Base-by-base conservation (phyloP, 2,329 filamentous ascomycete genomes). In the Sclerotinia borealis region DNA sequence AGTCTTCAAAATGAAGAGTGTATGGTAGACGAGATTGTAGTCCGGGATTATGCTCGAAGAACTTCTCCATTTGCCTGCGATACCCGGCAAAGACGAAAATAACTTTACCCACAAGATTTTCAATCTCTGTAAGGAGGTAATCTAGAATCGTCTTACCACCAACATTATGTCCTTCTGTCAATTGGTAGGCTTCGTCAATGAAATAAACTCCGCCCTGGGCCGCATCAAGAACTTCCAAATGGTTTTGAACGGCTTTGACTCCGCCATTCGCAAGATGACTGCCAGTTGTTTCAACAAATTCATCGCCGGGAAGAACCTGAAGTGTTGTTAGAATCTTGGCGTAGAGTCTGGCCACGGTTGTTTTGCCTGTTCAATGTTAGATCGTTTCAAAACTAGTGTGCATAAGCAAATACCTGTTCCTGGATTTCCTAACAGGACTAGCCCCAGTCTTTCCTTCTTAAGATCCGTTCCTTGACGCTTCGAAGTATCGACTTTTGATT, bases 161-260 rank as follows among this genome's bases (percentile, higher is more conserved):
- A 2, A 72, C 69, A 27, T 77, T 88, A 62, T 84, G 83, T 0
- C 82, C 82, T 0, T 83, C 84, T 0, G 84, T 80, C 0, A 93
- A 78, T 67, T 93, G 89, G 69, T 93, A 92, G 0, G 90, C 89
- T 72, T 93, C 90, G 65, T 93, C 90, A 27, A 93, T 87, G 70
- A 93, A 93, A 1, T 91, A 70, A 0, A 86, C 86, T 0, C 90
- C 90, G 0, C 89, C 90, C 83, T 77, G 10, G 83, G 0, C 86
- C 85, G 85, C 77, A 4, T 85, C 72, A 0, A 93, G 79, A 0
- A 77, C 68, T 2, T 87, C 78, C 7, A 90, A 75, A 0, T 86
- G 74, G 15, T 80, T 79, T 69, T 89, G 80, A 66, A 81, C 84
- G 0, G 80, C 84, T 0, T 76, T 61, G 0, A 91, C 81, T 0